A percentile compares a stretch with the other conserved stretches of the same genome.
These are phyloP conservation scores for Azolla pinnata DNA, from an alignment of 75 land plant genomes.

Conservation along the genomic window DNA sequence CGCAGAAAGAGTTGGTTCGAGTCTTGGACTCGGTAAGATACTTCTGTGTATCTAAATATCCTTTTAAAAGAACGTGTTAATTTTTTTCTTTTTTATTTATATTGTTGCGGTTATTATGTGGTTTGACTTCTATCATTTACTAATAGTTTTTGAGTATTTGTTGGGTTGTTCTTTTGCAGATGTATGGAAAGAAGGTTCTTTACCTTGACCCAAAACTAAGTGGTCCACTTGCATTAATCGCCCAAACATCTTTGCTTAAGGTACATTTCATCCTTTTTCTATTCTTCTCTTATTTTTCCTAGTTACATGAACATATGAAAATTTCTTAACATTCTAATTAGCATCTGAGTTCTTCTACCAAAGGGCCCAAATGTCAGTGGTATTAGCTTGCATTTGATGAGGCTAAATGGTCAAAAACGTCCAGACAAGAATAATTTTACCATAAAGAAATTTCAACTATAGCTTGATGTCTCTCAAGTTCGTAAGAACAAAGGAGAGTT, in stretches of 20 bases:
- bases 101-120: not conserved
- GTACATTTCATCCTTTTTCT: slow-evolving; percentile 15
- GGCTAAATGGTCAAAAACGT: no score
- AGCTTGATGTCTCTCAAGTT: no score
- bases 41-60: not conserved
- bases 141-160: not conserved
- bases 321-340: no score
- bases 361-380: no score
- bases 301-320: no score
- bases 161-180: slow-evolving; percentile 24
- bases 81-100: not conserved
- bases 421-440: no score
- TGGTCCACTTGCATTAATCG: slow-evolving; percentile 64
- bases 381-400: no score
- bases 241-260: slow-evolving; percentile 75
- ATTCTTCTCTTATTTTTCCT: no score
- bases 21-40: not conserved
- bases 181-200: slow-evolving; percentile 85
- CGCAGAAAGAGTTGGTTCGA: not conserved
- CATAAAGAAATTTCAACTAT: no score
- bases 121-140: not conserved
- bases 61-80: not conserved
- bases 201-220: slow-evolving; percentile 78
- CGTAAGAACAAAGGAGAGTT: no score
- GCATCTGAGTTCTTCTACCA: no score